These are phyloP conservation scores for Phyllosticta citrichinensis DNA, from an alignment of 2,329 filamentous ascomycete genomes.

Conservation along the genomic window DNA sequence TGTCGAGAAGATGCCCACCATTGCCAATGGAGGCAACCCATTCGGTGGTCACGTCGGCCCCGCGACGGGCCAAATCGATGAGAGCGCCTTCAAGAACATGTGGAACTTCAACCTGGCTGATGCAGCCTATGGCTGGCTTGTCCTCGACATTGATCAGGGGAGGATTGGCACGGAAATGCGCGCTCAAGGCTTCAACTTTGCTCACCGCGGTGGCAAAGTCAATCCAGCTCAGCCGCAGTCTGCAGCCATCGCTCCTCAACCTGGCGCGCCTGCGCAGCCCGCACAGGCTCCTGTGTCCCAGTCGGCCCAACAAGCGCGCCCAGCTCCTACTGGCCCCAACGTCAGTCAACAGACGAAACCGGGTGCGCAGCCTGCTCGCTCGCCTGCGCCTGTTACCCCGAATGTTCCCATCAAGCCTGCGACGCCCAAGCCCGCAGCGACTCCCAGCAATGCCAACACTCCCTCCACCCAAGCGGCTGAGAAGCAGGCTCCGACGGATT, in stretches of 20 bases:
- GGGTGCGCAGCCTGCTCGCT: conserved; percentile 27
- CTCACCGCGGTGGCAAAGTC: conserved; percentile 76
- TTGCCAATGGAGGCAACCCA: conserved; percentile 89
- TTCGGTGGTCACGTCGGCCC: conserved; percentile 79
- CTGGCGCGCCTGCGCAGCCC: conserved; percentile 16
- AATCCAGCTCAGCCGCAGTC: conserved; percentile 21
- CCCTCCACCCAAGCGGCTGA: conserved; percentile 16
- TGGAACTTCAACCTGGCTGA: conserved; percentile 99
- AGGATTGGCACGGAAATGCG: conserved; percentile 98
- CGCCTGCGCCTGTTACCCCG: conserved; percentile 32
- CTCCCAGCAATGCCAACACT: conserved; percentile 20
- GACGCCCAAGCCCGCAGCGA: conserved; percentile 36
- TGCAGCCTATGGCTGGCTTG: conserved; percentile 91
- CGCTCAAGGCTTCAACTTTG: conserved; percentile 98
- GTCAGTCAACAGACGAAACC: conserved; percentile 30
- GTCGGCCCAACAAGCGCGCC: conserved; percentile 20
- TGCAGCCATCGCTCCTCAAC: conserved; percentile 18
- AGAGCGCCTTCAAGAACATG: conserved; percentile 99
- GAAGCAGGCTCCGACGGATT: conserved; percentile 32
- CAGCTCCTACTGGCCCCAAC: conserved; percentile 25
- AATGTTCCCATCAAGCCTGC: conserved; percentile 40
- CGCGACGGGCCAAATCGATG: conserved; percentile 80
- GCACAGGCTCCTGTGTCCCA: not conserved
- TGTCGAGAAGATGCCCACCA: conserved; percentile 95
- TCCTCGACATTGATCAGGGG: conserved; percentile 88